Base-by-base conservation (phyloP, 2,329 filamentous ascomycete genomes). In the Aspergillus viridinutans region DNA sequence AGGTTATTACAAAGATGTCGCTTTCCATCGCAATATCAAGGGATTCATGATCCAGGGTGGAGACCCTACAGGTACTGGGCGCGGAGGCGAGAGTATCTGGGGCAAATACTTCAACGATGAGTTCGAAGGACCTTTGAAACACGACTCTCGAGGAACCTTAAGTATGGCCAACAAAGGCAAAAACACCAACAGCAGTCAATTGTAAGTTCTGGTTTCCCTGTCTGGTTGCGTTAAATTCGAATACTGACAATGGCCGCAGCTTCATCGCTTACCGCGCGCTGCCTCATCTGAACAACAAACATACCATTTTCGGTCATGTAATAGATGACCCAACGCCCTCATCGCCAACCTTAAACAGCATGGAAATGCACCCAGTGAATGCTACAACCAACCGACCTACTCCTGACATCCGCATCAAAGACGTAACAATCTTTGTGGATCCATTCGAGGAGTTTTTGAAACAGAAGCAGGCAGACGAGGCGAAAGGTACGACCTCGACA, bases 101-200 rank as follows among this genome's bases (percentile, higher is more conserved):
- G 90, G 90, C 57, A 96, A 95, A 75, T 90, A 92, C 59, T 99
- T 99, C 68, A 82, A 88, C 53, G 94, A 99, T 72, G 94, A 99
- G 71, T 88, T 97, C 61, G 92, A 97, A 17, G 92, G 92, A 0
- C 91, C 93, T 0, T 75, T 92, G 43, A 89, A 87, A n/a, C 94
- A 99, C 67, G 88, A 91, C 68, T 78, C 82, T 0, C 82, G 92
- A 28, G 94, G 94, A 12, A 84, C 92, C 0, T 70, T 95, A 26
- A 92, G 88, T 64, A 99, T 99, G 94, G 94, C 94, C 43, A 99
- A 99, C 75, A 99, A 99, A 72, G 94, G 94, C 57, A 97, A 97
- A 70, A 93, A 97, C 70, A 97, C 93, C 23, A 99, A 99, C 75
- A 94, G 90, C 8, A 90, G 86, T 64, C 94, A 99, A 74, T 99